Evolutionary conservation across 768 basidiomycete genomes (phyloP).

Genomic region (Termitomyces sp.): DNA sequence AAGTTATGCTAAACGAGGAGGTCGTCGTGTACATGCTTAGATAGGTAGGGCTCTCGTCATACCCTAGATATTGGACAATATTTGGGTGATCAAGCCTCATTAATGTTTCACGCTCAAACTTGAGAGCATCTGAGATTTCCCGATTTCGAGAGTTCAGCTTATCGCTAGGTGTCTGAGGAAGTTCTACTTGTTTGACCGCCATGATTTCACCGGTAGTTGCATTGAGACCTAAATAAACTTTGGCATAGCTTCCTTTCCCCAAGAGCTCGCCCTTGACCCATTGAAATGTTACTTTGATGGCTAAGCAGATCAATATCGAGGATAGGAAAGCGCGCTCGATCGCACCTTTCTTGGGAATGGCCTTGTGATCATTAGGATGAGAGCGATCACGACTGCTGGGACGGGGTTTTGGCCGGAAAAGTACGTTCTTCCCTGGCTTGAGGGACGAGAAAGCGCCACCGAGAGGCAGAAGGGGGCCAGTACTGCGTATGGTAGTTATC

Average conservation of each 20-base stretch:
- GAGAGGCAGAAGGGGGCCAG: constrained; percentile 5
- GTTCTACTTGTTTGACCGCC: constrained; percentile 95
- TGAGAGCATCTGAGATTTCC: constrained; percentile 75
- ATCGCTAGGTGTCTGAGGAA: constrained; percentile 72
- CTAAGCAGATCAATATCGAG: neutral
- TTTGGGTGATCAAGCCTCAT: constrained; percentile 87
- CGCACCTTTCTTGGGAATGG: constrained; percentile 15
- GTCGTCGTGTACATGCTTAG: constrained; percentile 69
- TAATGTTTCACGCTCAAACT: constrained; percentile 82
- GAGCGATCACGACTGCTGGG: neutral
- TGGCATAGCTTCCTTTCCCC: constrained; percentile 91
- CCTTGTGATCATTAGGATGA: neutral
- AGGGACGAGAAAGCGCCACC: neutral
- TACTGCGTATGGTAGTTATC: neutral
- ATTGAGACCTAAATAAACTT: constrained; percentile 89
- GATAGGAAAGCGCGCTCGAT: neutral
- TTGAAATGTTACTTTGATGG: constrained; percentile 60
- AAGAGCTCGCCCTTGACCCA: constrained; percentile 94
- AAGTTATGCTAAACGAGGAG: neutral
- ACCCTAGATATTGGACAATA: constrained; percentile 91
- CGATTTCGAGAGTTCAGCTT: constrained; percentile 59
- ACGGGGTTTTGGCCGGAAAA: constrained; percentile 1
- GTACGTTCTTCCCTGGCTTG: neutral
- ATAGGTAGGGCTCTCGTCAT: constrained; percentile 69
- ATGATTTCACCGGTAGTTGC: constrained; percentile 89